phyloP scores from a whole-genome alignment of 306 rosid genomes.

The Delonix regia region DNA sequence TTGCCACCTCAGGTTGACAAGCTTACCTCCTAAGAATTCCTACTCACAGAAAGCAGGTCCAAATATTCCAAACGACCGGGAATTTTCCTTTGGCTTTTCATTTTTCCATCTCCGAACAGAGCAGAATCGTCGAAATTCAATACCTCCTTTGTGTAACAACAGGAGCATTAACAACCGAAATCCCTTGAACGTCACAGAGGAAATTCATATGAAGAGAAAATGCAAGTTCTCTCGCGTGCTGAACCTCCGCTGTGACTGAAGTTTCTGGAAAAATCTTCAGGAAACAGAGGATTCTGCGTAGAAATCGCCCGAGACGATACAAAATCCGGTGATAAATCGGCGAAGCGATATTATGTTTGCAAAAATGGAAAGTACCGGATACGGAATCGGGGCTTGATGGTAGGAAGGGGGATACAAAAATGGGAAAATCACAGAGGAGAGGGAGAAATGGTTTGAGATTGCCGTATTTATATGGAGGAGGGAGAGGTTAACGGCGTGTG shows the following conservation, averaged over 20 bases:
- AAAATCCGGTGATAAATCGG: constrained; percentile 31
- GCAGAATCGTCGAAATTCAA: constrained; percentile 17
- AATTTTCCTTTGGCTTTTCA: neutral
- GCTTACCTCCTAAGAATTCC: neutral
- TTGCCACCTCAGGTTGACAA: neutral
- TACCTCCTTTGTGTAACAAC: neutral
- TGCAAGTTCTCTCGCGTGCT: constrained; percentile 1
- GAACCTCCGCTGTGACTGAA: neutral
- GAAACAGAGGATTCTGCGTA: neutral
- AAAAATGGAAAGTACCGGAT: constrained; percentile 30
- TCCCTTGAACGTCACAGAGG: neutral
- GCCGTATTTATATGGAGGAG: constrained; percentile 55
- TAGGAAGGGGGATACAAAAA: neutral
- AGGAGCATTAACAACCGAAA: neutral
- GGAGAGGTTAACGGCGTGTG: constrained; percentile 49
- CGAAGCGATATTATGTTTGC: neutral
- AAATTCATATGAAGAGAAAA: neutral
- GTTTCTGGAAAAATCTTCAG: neutral
- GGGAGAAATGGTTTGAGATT: constrained; percentile 28
- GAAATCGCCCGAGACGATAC: neutral
- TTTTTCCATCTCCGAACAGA: constrained; percentile 23
- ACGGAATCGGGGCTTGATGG: constrained; percentile 35
- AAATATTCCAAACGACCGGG: neutral
- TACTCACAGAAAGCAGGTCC: neutral
- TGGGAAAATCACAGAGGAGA: constrained; percentile 38